A percentile compares a stretch with the other conserved stretches of the same genome.
Conservation (phyloP, 208 protist genomes). For the Giardia muris region DNA sequence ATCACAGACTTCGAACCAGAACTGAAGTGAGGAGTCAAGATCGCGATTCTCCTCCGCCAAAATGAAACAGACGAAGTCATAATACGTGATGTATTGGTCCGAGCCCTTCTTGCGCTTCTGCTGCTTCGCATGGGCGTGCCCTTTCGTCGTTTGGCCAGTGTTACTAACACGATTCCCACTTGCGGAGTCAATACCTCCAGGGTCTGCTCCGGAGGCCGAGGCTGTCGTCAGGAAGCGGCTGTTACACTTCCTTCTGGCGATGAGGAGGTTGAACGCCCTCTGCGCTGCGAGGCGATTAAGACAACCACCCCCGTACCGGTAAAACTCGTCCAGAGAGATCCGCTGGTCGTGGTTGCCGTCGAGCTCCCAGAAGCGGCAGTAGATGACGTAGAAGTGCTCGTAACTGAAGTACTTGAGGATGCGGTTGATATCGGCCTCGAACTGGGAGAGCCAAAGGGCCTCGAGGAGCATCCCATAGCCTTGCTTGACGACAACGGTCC, state of each 20-base stretch:
- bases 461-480: conserved; percentile 2
- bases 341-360: conserved; percentile 40
- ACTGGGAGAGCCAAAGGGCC: conserved; percentile 12
- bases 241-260: neutral
- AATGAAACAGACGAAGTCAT: conserved; percentile 41
- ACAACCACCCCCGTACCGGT: neutral
- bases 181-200: too few species aligned
- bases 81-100: neutral
- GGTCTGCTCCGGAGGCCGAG: neutral
- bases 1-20: conserved; percentile 40
- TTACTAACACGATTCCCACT: neutral
- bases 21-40: neutral
- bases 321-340: conserved; percentile 31
- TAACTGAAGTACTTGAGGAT: conserved; percentile 39
- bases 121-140: neutral
- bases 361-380: conserved; percentile 45
- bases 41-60: conserved; percentile 41
- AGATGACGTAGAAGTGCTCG: conserved; percentile 47
- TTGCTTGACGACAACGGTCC: neutral
- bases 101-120: neutral
- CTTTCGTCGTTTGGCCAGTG: conserved; percentile 13
- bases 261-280: neutral
- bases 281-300: neutral
- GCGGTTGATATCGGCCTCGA: conserved; percentile 40
- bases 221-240: neutral